These are phyloP conservation scores for Nicotiana obtusifolia DNA, from an alignment of 257 asterid species.

Conservation along the genomic window DNA sequence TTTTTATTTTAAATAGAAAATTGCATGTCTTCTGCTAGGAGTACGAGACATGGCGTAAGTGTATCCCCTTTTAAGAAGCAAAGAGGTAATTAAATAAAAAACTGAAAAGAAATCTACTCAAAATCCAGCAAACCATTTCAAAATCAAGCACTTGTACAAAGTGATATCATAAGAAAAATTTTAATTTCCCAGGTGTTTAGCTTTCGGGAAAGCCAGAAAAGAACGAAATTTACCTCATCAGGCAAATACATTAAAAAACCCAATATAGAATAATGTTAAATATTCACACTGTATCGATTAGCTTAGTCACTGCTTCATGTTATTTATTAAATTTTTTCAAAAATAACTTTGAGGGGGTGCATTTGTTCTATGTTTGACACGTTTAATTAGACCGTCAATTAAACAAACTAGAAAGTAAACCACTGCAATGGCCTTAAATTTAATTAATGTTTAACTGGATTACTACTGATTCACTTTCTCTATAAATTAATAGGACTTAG, in stretches of 20 bases:
- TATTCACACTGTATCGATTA: neutral
- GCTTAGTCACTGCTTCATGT: neutral
- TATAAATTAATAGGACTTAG: neutral
- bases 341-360: neutral
- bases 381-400: neutral
- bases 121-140: neutral
- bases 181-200: constrained; percentile 5
- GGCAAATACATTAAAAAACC: neutral
- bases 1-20: too few relatives aligned
- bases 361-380: constrained; percentile 1
- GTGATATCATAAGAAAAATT: neutral
- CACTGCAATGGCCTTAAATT: neutral
- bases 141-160: neutral
- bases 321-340: neutral
- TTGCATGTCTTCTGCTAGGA: neutral
- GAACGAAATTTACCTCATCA: neutral
- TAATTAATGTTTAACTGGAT: neutral
- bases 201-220: neutral
- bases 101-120: neutral
- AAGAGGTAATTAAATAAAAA: neutral
- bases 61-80: neutral
- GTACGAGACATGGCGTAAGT: neutral
- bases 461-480: constrained; percentile 1
- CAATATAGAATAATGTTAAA: neutral
- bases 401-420: neutral